phyloP scores from a whole-genome alignment of 1,284 basidiomycete genomes.

The Rhodotorula mucilaginosa region DNA sequence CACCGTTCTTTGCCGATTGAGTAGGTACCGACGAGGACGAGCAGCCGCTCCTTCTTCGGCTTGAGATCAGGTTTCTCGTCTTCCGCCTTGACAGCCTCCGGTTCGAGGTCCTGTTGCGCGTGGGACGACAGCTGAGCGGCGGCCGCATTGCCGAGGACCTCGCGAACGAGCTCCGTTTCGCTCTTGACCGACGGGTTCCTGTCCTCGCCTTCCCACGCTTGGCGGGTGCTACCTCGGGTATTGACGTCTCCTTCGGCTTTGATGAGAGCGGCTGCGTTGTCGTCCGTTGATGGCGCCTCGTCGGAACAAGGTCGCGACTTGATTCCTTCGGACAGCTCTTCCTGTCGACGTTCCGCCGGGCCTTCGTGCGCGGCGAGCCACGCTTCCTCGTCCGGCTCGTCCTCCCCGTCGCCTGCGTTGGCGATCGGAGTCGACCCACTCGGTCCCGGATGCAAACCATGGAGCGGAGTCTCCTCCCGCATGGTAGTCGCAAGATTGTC shows the following conservation, averaged over 20 bases:
- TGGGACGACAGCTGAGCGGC: conserved; percentile 20
- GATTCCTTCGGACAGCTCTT: too few relatives aligned
- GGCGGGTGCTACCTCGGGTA: too few relatives aligned
- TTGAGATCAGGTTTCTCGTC: conserved; percentile 32
- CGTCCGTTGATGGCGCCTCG: too few relatives aligned
- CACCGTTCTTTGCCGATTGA: conserved; percentile 90
- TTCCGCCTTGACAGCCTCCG: conserved; percentile 4
- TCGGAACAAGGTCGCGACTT: background rate
- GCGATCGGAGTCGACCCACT: background rate
- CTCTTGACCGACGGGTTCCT: conserved; percentile 30
- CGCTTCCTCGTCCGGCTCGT: conserved; percentile 10
- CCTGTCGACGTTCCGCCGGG: background rate
- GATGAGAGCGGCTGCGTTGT: conserved; percentile 48
- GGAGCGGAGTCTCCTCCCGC: background rate
- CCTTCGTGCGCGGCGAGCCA: conserved; percentile 15
- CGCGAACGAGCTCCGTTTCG: conserved; percentile 17
- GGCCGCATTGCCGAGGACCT: background rate
- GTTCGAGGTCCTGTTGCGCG: conserved; percentile 5
- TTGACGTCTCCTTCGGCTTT: conserved; percentile 34
- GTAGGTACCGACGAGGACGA: conserved; percentile 93
- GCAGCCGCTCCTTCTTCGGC: conserved; percentile 48
- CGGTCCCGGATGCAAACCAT: background rate
- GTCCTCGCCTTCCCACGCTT: conserved; percentile 39
- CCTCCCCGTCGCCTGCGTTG: background rate
- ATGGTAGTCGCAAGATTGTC: background rate